These are phyloP conservation scores for Fusarium ramigenum DNA, from an alignment of 2,329 filamentous ascomycete genomes.

Conservation along the genomic window DNA sequence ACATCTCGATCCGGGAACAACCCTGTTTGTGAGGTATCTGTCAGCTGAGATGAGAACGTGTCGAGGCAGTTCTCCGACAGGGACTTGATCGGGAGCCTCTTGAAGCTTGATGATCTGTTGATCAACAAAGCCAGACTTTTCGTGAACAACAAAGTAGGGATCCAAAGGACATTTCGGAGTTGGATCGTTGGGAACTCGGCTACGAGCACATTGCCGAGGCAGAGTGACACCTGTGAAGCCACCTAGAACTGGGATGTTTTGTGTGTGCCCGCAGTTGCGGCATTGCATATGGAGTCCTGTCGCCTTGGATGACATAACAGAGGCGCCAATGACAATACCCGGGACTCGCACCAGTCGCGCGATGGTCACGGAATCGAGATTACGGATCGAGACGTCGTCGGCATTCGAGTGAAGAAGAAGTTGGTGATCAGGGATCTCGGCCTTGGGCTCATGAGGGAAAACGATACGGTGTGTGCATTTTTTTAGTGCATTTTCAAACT, in stretches of 20 bases:
- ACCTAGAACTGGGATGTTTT: slow-evolving; percentile 77
- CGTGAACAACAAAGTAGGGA: slow-evolving; percentile 94
- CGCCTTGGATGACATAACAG: slow-evolving; percentile 95
- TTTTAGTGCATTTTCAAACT: slow-evolving; percentile 93
- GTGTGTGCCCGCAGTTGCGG: slow-evolving; percentile 80
- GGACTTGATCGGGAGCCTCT: slow-evolving; percentile 96
- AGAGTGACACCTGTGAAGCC: slow-evolving; percentile 90
- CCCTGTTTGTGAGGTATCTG: slow-evolving; percentile 91
- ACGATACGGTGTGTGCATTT: slow-evolving; percentile 94
- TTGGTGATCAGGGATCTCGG: slow-evolving; percentile 87
- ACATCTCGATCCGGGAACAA: slow-evolving; percentile 93
- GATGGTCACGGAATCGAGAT: slow-evolving; percentile 91
- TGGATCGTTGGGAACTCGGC: slow-evolving; percentile 70
- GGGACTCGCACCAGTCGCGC: slow-evolving; percentile 95
- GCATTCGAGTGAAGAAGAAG: slow-evolving; percentile 93
- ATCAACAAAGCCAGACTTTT: slow-evolving; percentile 93
- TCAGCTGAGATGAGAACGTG: slow-evolving; percentile 98
- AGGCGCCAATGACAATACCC: slow-evolving; percentile 96
- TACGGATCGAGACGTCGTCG: slow-evolving; percentile 90
- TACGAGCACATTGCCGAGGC: slow-evolving; percentile 78
- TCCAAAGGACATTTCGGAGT: slow-evolving; percentile 86
- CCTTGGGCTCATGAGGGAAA: slow-evolving; percentile 75
- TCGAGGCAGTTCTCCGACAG: slow-evolving; percentile 92
- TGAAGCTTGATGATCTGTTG: slow-evolving; percentile 98
- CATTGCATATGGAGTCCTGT: slow-evolving; percentile 88